phyloP scores from a whole-genome alignment of 225 moss, liverwort and hornwort genomes.

The Bryoerythrophyllum caledonicum region DNA sequence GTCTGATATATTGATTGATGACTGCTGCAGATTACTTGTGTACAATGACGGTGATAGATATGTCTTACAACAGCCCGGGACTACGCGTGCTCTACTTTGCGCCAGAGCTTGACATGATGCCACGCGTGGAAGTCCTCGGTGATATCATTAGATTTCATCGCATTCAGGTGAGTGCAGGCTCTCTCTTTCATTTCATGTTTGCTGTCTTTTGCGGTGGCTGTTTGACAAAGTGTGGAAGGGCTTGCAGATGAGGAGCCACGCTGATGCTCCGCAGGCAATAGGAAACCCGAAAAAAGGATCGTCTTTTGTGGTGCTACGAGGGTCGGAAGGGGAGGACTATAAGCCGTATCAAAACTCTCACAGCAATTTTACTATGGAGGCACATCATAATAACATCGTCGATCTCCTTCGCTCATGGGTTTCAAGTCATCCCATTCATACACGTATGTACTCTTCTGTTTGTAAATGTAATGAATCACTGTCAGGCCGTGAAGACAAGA shows the following conservation, averaged over 20 bases:
- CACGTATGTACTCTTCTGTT: constrained; percentile 28
- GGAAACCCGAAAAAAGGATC: constrained; percentile 66
- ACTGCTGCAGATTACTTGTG: constrained; percentile 44
- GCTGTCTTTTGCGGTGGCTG: background rate
- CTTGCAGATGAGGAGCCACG: constrained; percentile 58
- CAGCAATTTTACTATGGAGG: constrained; percentile 59
- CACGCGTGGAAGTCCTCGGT: constrained; percentile 60
- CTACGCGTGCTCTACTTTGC: constrained; percentile 59
- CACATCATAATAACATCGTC: constrained; percentile 48
- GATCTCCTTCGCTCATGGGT: constrained; percentile 75
- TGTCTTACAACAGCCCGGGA: constrained; percentile 39
- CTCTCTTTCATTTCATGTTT: background rate
- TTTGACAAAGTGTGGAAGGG: constrained; percentile 22
- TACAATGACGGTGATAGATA: constrained; percentile 63
- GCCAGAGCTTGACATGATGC: constrained; percentile 43
- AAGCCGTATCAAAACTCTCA: constrained; percentile 80
- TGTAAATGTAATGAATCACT: constrained; percentile 1
- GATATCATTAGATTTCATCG: constrained; percentile 94
- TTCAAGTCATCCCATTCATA: constrained; percentile 43
- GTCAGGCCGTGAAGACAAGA: constrained; percentile 6
- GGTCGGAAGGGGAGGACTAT: constrained; percentile 52
- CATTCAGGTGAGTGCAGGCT: constrained; percentile 44
- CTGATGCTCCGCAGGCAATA: constrained; percentile 64
- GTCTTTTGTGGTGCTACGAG: constrained; percentile 72
- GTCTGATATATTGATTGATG: constrained; percentile 17